Evolutionary conservation across 2,329 filamentous ascomycete species (phyloP).

Genomic region (Cordyceps cicadae): DNA sequence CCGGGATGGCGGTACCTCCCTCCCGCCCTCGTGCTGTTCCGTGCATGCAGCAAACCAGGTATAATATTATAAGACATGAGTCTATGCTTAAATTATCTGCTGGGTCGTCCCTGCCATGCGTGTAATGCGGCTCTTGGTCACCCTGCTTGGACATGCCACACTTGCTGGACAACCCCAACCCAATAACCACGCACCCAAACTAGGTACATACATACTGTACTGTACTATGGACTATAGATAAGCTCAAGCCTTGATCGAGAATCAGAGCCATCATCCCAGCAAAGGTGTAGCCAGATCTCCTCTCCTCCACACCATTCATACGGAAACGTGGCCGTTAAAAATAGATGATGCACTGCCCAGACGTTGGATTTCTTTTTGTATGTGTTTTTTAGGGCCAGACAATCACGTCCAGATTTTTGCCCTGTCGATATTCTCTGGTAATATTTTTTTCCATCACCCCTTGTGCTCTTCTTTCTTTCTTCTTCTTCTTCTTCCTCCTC

Average conservation of each 20-base stretch:
- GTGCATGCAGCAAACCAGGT: neutral
- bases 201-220: too few species aligned
- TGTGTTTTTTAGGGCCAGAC: neutral
- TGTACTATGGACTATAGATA: neutral
- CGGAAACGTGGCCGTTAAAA: neutral
- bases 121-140: neutral
- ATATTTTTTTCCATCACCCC: neutral
- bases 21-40: neutral
- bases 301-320: neutral
- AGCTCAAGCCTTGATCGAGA: neutral
- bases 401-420: neutral
- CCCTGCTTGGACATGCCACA: neutral
- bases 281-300: too few species aligned
- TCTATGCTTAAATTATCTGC: slow-evolving; percentile 9
- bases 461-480: too few species aligned
- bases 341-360: neutral
- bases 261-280: neutral
- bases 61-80: slow-evolving; percentile 2
- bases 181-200: neutral
- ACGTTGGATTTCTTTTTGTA: neutral
- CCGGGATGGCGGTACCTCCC: neutral
- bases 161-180: too few species aligned
- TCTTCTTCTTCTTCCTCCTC: too few species aligned
- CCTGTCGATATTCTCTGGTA: neutral
- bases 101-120: neutral